phyloP scores from a whole-genome alignment of 352 stramenopile species.

The Phytophthora fragariae region DNA sequence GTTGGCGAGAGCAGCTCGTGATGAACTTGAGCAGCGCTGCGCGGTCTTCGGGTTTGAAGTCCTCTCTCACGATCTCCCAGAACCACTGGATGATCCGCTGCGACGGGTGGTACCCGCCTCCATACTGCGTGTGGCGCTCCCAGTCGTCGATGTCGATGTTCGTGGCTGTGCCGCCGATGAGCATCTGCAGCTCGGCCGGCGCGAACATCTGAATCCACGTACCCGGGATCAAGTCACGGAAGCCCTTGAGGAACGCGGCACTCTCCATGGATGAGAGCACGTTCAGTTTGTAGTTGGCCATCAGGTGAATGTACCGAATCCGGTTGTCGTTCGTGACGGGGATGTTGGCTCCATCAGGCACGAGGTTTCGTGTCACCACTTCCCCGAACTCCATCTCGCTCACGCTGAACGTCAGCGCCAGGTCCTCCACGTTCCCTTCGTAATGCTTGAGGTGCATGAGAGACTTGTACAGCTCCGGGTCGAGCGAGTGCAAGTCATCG shows the following conservation, averaged over 20 bases:
- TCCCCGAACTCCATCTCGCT: slow-evolving; percentile 80
- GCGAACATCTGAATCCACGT: slow-evolving; percentile 87
- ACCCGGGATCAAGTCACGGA: slow-evolving; percentile 77
- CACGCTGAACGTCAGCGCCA: slow-evolving; percentile 97
- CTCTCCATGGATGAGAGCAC: slow-evolving; percentile 69
- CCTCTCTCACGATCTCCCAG: slow-evolving; percentile 73
- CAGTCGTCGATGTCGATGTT: slow-evolving; percentile 97
- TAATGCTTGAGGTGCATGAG: slow-evolving; percentile 97
- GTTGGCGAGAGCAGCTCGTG: slow-evolving; percentile 92
- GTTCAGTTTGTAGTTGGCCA: slow-evolving; percentile 98
- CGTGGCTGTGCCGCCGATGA: slow-evolving; percentile 91
- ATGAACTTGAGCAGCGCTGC: slow-evolving; percentile 96
- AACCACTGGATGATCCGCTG: slow-evolving; percentile 80
- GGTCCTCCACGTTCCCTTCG: slow-evolving; percentile 88
- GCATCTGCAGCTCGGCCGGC: slow-evolving; percentile 95
- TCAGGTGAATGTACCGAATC: slow-evolving; percentile 96
- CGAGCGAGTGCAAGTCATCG: slow-evolving; percentile 94
- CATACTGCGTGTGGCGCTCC: slow-evolving; percentile 92
- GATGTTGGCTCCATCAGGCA: slow-evolving; percentile 88
- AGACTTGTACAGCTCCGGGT: slow-evolving; percentile 95
- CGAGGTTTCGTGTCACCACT: slow-evolving; percentile 70
- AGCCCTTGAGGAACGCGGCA: slow-evolving; percentile 72
- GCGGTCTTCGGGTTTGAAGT: slow-evolving; percentile 88
- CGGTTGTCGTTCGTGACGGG: slow-evolving; percentile 95
- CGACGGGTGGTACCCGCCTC: slow-evolving; percentile 94